phyloP scores from a whole-genome alignment of 495 filamentous ascomycete species.

The Neurospora africana region DNA sequence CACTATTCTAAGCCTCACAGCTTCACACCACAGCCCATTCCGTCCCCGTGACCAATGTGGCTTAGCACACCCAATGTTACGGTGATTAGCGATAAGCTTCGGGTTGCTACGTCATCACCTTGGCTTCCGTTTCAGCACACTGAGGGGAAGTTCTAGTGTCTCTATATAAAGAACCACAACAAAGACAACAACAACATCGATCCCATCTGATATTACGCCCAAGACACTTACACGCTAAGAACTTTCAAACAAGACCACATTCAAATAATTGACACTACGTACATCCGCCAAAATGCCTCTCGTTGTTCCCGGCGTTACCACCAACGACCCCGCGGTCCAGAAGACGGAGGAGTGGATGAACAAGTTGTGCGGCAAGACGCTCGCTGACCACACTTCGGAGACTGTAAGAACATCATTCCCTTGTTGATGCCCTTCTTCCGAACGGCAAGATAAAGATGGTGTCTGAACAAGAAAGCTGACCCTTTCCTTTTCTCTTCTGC shows the following conservation, averaged over 20 bases:
- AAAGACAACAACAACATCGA: not conserved
- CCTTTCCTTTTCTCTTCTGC: not conserved
- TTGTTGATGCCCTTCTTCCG: not conserved
- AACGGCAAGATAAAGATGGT: not conserved
- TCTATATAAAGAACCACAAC: not conserved
- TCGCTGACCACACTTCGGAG: conserved; percentile 31
- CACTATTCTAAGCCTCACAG: not conserved
- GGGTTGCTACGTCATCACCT: not conserved
- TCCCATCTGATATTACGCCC: not conserved
- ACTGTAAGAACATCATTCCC: conserved; percentile 25
- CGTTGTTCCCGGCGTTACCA: conserved; percentile 64
- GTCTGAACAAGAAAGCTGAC: conserved; percentile 4
- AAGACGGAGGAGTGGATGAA: conserved; percentile 55
- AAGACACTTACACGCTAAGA: not conserved
- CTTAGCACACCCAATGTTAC: not conserved
- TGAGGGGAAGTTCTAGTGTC: not conserved
- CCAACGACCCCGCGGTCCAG: conserved; percentile 38
- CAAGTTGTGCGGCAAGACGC: conserved; percentile 69
- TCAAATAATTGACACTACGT: not conserved
- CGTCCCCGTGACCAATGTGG: not conserved
- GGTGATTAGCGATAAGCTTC: not conserved
- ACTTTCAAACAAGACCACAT: not conserved
- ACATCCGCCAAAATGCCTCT: conserved; percentile 58
- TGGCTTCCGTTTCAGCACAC: not conserved
- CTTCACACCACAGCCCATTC: not conserved